phyloP scores from a whole-genome alignment of 2,329 filamentous ascomycete species.

The Paecilomyces dactylethromorphus region DNA sequence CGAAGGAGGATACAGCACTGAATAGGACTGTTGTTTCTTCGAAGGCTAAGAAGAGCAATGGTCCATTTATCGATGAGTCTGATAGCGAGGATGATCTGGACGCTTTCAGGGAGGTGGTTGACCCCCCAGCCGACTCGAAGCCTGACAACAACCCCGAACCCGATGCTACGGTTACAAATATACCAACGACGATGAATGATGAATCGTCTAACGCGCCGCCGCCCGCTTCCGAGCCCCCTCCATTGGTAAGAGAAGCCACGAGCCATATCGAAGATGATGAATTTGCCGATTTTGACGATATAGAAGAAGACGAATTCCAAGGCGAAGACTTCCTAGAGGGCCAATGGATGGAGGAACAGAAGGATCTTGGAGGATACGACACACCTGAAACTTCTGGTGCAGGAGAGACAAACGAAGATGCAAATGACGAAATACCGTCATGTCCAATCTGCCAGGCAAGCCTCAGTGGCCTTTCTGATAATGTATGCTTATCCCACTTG shows the following conservation, averaged over 20 bases:
- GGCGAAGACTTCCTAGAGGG: slow-evolving; percentile 62
- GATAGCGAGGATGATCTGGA: slow-evolving; percentile 48
- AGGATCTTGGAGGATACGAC: slow-evolving; percentile 25
- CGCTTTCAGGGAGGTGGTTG: slow-evolving; percentile 14
- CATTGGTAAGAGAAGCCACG: slow-evolving; percentile 45
- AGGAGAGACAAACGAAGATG: not conserved
- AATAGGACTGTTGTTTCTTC: slow-evolving; percentile 1
- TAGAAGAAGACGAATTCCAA: slow-evolving; percentile 57
- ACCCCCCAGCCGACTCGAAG: not conserved
- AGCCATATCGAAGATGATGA: slow-evolving; percentile 41
- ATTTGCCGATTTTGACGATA: slow-evolving; percentile 49
- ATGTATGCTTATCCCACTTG: slow-evolving; percentile 19
- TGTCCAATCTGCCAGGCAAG: slow-evolving; percentile 75
- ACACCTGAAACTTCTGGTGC: slow-evolving; percentile 8
- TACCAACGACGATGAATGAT: not conserved
- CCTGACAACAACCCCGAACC: not conserved
- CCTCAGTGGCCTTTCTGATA: slow-evolving; percentile 52
- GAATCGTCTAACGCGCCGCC: not conserved
- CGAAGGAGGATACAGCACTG: not conserved
- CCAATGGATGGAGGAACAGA: slow-evolving; percentile 50
- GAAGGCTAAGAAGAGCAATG: slow-evolving; percentile 17
- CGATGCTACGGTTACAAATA: not conserved
- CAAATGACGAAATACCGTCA: slow-evolving; percentile 21
- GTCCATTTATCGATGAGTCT: slow-evolving; percentile 39
- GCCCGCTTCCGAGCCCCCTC: slow-evolving; percentile 22